phyloP scores from a whole-genome alignment of 202 grass and related monocot genomes.

The Carex arenaria region DNA sequence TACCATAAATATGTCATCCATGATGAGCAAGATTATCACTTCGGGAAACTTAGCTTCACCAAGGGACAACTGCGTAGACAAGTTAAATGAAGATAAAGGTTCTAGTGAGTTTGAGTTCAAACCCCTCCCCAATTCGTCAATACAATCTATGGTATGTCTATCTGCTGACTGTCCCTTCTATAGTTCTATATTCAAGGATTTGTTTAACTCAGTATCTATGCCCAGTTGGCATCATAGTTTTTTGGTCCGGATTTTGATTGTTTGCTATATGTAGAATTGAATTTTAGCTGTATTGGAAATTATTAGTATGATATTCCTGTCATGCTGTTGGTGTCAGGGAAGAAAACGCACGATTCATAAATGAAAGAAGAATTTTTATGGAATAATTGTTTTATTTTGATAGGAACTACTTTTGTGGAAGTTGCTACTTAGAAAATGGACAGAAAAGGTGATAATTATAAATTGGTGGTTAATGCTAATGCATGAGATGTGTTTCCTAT shows the following conservation, averaged over 20 bases:
- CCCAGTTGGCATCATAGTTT: neutral
- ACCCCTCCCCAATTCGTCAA: slow-evolving; percentile 46
- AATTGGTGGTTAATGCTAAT: neutral
- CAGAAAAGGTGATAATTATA: neutral
- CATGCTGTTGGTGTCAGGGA: neutral
- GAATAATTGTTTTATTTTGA: neutral
- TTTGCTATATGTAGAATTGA: slow-evolving; percentile 1
- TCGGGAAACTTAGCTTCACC: slow-evolving; percentile 43
- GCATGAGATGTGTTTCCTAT: slow-evolving; percentile 16
- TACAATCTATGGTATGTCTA: slow-evolving; percentile 38
- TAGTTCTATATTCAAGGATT: neutral
- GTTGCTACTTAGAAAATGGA: neutral
- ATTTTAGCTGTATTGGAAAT: neutral
- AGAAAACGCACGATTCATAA: neutral
- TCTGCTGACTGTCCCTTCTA: neutral
- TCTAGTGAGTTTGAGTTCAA: slow-evolving; percentile 86
- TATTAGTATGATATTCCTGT: neutral
- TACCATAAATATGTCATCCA: slow-evolving; percentile 53
- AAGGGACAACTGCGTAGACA: slow-evolving; percentile 37
- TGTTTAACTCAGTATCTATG: neutral
- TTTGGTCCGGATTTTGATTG: neutral
- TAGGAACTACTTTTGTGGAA: neutral
- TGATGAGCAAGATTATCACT: slow-evolving; percentile 52
- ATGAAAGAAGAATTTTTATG: neutral
- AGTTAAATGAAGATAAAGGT: slow-evolving; percentile 33